Evolutionary conservation across 345 rosid genomes (phyloP).

Genomic region (Citrus sp.): DNA sequence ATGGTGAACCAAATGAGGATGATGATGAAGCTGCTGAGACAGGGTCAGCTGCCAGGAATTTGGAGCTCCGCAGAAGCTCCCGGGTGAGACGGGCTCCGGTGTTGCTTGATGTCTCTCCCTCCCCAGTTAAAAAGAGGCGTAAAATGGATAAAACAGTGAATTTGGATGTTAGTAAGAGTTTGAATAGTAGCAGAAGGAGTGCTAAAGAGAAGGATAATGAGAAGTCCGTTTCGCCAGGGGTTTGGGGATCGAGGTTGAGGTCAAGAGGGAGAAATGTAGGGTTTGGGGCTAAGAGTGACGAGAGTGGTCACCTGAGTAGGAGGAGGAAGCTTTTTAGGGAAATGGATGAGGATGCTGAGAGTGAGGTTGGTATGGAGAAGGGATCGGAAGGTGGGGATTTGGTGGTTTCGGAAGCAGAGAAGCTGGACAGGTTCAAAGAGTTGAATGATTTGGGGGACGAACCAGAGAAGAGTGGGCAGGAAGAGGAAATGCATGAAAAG

Average conservation of each 20-base stretch:
- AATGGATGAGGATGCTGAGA: slow-evolving; percentile 12
- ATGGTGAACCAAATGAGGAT: slow-evolving; percentile 37
- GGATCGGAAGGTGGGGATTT: slow-evolving; percentile 15
- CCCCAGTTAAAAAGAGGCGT: slow-evolving; percentile 58
- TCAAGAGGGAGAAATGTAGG: slow-evolving; percentile 35
- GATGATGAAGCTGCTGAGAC: slow-evolving; percentile 24
- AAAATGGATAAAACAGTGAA: slow-evolving; percentile 30
- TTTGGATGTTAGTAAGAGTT: slow-evolving; percentile 11
- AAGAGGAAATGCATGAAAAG: slow-evolving; percentile 32
- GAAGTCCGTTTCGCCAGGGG: slow-evolving; percentile 24
- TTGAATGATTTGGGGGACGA: slow-evolving; percentile 25
- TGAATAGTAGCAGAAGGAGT: slow-evolving; percentile 14
- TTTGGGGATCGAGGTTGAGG: slow-evolving; percentile 71
- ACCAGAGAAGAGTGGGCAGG: slow-evolving; percentile 25
- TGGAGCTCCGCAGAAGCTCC: slow-evolving; percentile 74
- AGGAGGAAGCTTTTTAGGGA: slow-evolving; percentile 60
- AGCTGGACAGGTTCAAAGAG: slow-evolving; percentile 22
- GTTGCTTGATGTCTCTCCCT: slow-evolving; percentile 77
- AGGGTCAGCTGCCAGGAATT: slow-evolving; percentile 18
- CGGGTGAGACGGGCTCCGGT: slow-evolving; percentile 66
- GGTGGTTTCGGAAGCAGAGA: slow-evolving; percentile 20
- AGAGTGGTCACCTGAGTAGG: slow-evolving; percentile 21
- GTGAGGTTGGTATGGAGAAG: slow-evolving; percentile 21
- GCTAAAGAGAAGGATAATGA: slow-evolving; percentile 34
- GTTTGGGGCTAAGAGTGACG: slow-evolving; percentile 14